Evolutionary conservation across 2,329 filamentous ascomycete genomes (phyloP), one percentile per base, ranked within the genome.

Genomic region (Dothistroma septosporum): DNA sequence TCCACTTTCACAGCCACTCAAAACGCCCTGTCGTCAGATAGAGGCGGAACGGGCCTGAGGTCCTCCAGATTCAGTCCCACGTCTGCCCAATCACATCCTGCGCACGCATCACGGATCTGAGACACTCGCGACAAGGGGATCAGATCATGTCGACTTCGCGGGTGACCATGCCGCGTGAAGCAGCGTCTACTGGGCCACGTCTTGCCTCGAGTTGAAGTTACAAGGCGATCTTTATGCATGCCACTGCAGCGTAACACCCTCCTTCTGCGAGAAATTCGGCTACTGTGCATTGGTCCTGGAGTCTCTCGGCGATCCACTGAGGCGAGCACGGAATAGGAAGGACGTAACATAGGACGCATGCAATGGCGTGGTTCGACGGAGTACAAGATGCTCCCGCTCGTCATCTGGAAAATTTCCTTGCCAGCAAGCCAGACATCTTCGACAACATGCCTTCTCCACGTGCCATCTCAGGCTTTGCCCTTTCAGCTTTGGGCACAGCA

Each of bases 391-490:
- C 37, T 11, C 32, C 57, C 16, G 12, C 24, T 7, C 46, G 31
- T 49, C 58, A 37, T 28, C 57, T 60, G 49, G 58, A 57, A 48
- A 56, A 52, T 24, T 57, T 35, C 46, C 52, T 58, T 31, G 44
- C 55, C 54, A 61, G 60, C 53, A 61, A 56, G 32, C 41, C 31
- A 31, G 50, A 53, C 44, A 19, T 66, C 55, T 49, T 57, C 58
- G 62, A 66, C 63, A 68, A 66, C 22, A 70, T 73, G 69, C 70
- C 69, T 64, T 72, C 71, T 12, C 53, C 69, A 16, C 69, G 66
- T 31, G 67, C 67, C 11, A 35, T 68, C 44, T 68, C 68, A 14
- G 64, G 58, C 35, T 62, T 71, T 41, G 70, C 69, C 19, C 58
- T 72, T 21, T 66, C 70, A n/a, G 69, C 68, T 1, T 57, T 71